Evolutionary conservation across 306 rosid species (phyloP).

Genomic region (Hylodesmum podocarpum): DNA sequence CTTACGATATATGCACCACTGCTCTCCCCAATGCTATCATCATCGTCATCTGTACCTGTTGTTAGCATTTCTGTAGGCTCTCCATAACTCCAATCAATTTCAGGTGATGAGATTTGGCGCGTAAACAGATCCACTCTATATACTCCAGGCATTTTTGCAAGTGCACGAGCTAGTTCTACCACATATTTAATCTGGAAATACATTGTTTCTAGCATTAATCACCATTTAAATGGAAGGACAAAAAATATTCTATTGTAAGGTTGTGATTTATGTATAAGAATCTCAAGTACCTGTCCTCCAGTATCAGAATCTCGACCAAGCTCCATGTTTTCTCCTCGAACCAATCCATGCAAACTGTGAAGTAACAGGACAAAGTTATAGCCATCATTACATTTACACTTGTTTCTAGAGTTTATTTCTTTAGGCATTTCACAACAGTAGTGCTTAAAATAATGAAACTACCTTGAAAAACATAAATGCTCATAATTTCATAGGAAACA

Average conservation of each 20-base stretch:
- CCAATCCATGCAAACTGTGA: conserved; percentile 59
- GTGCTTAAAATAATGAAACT: background rate
- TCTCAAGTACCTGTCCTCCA: conserved; percentile 78
- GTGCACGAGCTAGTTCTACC: conserved; percentile 89
- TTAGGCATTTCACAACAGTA: background rate
- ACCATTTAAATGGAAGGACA: background rate
- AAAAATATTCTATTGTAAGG: background rate
- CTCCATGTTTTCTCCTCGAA: conserved; percentile 93
- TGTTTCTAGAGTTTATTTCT: background rate
- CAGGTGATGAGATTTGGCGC: conserved; percentile 80
- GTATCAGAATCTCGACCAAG: conserved; percentile 98
- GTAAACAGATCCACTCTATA: conserved; percentile 88
- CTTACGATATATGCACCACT: conserved; percentile 87
- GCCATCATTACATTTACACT: background rate
- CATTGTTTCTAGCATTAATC: conserved; percentile 19
- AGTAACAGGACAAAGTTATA: conserved; percentile 17
- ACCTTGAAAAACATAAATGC: background rate
- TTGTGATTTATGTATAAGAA: conserved; percentile 1
- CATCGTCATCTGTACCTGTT: conserved; percentile 55
- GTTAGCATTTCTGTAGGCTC: conserved; percentile 90
- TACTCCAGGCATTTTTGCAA: conserved; percentile 88
- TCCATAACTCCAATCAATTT: conserved; percentile 93
- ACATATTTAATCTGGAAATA: conserved; percentile 75
- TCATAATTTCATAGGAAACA: background rate
- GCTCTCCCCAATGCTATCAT: conserved; percentile 68